Conservation (phyloP, 306 rosid species). For the Mimosa bimucronata region DNA sequence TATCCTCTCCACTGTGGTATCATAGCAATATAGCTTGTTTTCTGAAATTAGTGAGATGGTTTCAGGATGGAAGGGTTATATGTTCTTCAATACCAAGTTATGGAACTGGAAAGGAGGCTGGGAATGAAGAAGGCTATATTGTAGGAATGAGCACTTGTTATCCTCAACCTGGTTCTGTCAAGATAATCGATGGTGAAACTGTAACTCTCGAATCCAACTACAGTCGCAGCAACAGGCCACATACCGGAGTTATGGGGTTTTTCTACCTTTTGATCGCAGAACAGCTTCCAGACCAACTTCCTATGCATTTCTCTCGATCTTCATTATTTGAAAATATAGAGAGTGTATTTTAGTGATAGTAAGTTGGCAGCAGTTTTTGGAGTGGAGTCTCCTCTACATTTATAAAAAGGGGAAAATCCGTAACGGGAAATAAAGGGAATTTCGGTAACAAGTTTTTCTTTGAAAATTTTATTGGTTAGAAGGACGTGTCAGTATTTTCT, state of each 20-base stretch:
- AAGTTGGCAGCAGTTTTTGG: not conserved
- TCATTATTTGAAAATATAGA: slow-evolving; percentile 19
- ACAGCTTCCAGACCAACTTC: slow-evolving; percentile 44
- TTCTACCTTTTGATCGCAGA: slow-evolving; percentile 73
- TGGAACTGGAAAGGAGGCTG: slow-evolving; percentile 71
- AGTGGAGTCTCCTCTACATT: not conserved
- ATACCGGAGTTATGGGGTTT: slow-evolving; percentile 81
- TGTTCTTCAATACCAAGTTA: slow-evolving; percentile 72
- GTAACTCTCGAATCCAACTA: slow-evolving; percentile 58
- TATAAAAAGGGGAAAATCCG: not conserved
- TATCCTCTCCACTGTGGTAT: not conserved
- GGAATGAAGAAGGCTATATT: slow-evolving; percentile 66
- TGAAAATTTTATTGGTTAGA: no score
- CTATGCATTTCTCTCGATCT: slow-evolving; percentile 17
- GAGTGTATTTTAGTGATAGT: not conserved
- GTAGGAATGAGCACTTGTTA: slow-evolving; percentile 87
- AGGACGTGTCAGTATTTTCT: no score
- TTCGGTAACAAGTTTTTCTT: no score
- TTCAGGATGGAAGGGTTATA: slow-evolving; percentile 70
- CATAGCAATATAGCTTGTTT: not conserved
- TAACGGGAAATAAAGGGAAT: no score
- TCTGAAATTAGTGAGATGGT: slow-evolving; percentile 9
- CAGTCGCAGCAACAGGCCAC: slow-evolving; percentile 40
- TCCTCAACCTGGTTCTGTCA: slow-evolving; percentile 64
- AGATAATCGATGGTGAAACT: slow-evolving; percentile 62